A percentile compares a stretch with the other conserved stretches of the same genome.
Evolutionary conservation across 2,329 filamentous ascomycete species (phyloP).

Genomic region (Chaetomium olivaceum): DNA sequence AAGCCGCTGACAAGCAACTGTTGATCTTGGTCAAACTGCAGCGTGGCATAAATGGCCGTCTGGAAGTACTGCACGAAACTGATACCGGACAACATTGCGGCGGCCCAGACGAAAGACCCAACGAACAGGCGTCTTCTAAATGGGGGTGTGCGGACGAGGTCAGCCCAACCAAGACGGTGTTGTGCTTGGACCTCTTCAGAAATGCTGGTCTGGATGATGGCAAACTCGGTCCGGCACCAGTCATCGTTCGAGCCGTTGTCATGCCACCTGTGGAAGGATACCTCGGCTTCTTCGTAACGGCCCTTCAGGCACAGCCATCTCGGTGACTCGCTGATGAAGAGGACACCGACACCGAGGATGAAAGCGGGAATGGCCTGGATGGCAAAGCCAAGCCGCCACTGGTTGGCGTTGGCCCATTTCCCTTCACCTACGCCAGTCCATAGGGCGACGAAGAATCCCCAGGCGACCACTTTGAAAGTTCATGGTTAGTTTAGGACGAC

Average conservation of each 20-base stretch:
- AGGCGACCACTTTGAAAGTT: constrained; percentile 40
- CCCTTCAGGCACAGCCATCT: constrained; percentile 43
- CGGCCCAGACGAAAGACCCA: constrained; percentile 44
- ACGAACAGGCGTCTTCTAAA: constrained; percentile 44
- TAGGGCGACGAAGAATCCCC: constrained; percentile 45
- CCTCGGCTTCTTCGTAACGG: constrained; percentile 40
- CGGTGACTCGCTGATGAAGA: constrained; percentile 42
- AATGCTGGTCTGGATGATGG: constrained; percentile 41
- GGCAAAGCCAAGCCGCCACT: constrained; percentile 44
- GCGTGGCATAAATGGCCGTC: constrained; percentile 45
- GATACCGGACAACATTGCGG: constrained; percentile 45
- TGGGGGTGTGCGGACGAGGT: constrained; percentile 38
- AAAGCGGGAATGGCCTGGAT: constrained; percentile 42
- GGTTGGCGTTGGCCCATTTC: constrained; percentile 42
- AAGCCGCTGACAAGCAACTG: constrained; percentile 45
- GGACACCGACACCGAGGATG: constrained; percentile 38
- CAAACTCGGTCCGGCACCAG: constrained; percentile 42
- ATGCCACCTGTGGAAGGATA: constrained; percentile 41
- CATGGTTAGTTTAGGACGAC: too few species aligned
- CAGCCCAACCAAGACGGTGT: constrained; percentile 37
- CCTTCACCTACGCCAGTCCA: constrained; percentile 45
- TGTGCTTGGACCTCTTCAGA: constrained; percentile 38
- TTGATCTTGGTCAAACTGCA: constrained; percentile 40
- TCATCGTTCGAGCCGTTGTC: constrained; percentile 40
- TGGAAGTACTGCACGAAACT: constrained; percentile 48